Evolutionary conservation across 805 yeast genomes (phyloP), one percentile per base, ranked within the genome.

Genomic region (Myxozyma geophila): DNA sequence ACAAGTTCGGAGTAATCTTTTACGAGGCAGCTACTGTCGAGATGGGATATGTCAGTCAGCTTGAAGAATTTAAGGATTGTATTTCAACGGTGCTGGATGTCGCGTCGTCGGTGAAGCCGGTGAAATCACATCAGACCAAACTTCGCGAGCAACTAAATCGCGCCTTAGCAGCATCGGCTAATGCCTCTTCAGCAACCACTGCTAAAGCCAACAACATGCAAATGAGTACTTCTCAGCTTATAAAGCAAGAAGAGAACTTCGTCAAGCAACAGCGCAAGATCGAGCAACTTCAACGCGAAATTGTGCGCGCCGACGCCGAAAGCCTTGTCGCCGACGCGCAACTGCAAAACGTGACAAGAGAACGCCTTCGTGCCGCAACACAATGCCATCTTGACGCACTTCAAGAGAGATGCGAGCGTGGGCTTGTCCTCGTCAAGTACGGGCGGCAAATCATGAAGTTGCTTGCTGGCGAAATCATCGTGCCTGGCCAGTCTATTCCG

Each of bases 281-380:
- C 69, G 83, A 85, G 60, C 86, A 89, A 62, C 81, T 90, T 75
- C 96, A 90, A 80, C 96, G 90, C 77, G 96, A 90, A 78, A 82
- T 90, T 75, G 96, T 90, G 63, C 84, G 96, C 79, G 95, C 95
- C 44, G 96, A 90, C 79, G 96, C 96, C 60, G 96, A 90, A 79
- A 87, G 92, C 58, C 81, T 90, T 69, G 96, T 90, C 71, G 96
- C 96, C 55, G 96, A 90, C 80, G 96, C 96, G 37, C 96, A 90
- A 80, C 82, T 90, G 72, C 88, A 93, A 44, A 90, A 90, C 78
- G 89, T 89, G 74, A 89, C 96, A 70, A 83, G 96, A 80, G 92
- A 90, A 75, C 88, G 89, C 78, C 83, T 90, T 75, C 88, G 89
- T 81, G 88, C 90, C 70, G 90, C 96, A 49, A 89, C 84, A 82